phyloP scores from a whole-genome alignment of 208 protist species.

The Vickermania ingenoplastis region DNA sequence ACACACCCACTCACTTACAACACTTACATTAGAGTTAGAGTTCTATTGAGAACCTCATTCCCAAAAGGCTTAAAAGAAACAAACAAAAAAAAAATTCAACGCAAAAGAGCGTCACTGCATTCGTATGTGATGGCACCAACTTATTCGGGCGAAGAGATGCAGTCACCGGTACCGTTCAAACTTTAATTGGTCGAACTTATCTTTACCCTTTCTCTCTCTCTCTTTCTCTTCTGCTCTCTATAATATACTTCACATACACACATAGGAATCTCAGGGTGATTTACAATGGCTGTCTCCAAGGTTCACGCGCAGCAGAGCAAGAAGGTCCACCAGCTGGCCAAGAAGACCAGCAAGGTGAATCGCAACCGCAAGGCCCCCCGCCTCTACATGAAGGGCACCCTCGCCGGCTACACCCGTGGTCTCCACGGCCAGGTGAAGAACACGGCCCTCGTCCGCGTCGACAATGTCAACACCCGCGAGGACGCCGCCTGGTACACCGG shows the following conservation, averaged over 20 bases:
- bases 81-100: no score
- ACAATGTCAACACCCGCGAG: constrained; percentile 94
- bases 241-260: constrained; percentile 7
- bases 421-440: constrained; percentile 92
- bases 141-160: no score
- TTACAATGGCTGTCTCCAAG: constrained; percentile 59
- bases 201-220: no score
- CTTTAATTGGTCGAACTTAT: no score
- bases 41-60: no score
- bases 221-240: constrained; percentile 15
- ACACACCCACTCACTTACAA: no score
- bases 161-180: no score
- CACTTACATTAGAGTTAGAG: no score
- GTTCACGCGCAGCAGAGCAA: constrained; percentile 82
- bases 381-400: constrained; percentile 89
- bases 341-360: constrained; percentile 79
- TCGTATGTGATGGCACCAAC: no score
- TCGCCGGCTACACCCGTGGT: constrained; percentile 85
- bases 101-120: no score
- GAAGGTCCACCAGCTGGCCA: constrained; percentile 83
- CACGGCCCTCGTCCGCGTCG: constrained; percentile 92
- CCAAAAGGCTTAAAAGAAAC: no score
- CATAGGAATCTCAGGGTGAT: not conserved
- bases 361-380: constrained; percentile 80
- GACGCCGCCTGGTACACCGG: constrained; percentile 98